A percentile compares a stretch with the other conserved stretches of the same genome.
Conservation (phyloP, 192 early-diverging fungal species). For the Backusella luteola region DNA sequence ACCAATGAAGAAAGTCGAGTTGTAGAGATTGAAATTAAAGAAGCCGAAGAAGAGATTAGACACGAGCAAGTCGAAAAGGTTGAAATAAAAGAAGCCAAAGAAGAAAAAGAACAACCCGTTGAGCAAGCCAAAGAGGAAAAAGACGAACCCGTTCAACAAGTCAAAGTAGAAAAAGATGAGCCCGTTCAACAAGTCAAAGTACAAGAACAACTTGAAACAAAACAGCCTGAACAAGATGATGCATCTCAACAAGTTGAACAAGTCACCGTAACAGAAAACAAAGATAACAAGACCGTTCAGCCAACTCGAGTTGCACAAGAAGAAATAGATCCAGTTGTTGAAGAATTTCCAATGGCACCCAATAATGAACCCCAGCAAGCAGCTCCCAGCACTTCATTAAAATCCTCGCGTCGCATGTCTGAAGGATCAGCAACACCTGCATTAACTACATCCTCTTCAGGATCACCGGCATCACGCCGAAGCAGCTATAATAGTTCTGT, state of each 20-base stretch:
- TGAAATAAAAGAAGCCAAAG: neutral
- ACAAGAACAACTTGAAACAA: neutral
- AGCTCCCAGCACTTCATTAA: neutral
- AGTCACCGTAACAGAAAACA: neutral
- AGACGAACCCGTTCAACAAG: neutral
- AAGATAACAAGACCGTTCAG: neutral
- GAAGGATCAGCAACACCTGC: constrained; percentile 6
- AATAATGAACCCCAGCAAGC: neutral
- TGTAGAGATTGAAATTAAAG: neutral
- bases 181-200: neutral
- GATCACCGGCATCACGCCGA: neutral
- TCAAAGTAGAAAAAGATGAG: neutral
- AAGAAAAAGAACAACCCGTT: neutral
- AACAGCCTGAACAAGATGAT: neutral
- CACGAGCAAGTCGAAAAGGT: neutral
- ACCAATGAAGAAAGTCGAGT: neutral
- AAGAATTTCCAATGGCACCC: neutral
- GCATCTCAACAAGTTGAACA: neutral
- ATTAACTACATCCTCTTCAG: neutral
- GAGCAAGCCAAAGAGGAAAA: neutral
- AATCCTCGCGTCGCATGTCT: neutral
- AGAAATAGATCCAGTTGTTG: neutral
- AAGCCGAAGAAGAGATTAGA: neutral
- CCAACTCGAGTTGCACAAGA: neutral
- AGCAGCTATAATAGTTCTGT: neutral